Conservation (phyloP, 192 early-diverging fungal genomes). For the Linnemannia elongata region DNA sequence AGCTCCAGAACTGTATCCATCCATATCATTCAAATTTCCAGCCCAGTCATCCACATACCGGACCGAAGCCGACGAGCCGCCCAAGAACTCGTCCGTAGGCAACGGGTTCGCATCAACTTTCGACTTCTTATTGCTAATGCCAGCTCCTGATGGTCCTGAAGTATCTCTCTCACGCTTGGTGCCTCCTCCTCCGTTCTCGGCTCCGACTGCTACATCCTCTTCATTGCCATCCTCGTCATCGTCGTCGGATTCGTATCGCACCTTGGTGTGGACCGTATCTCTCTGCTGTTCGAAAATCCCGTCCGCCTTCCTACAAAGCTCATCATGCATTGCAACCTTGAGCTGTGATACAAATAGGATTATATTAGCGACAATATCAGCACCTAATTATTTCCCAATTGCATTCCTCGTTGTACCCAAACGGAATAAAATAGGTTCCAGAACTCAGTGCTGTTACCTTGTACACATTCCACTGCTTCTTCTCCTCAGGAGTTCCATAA, state of each 20-base stretch:
- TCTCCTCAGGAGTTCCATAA: conserved; percentile 26
- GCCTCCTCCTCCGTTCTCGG: background rate
- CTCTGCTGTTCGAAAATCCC: conserved; percentile 44
- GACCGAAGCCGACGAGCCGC: background rate
- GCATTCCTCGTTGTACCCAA: background rate
- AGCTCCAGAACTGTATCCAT: conserved; percentile 15
- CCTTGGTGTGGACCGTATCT: conserved; percentile 32
- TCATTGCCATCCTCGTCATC: conserved; percentile 23
- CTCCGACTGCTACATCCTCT: background rate
- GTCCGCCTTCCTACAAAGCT: conserved; percentile 35
- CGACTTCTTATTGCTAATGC: background rate
- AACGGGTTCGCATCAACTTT: background rate
- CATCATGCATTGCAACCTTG: conserved; percentile 44
- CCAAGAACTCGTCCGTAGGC: conserved; percentile 13
- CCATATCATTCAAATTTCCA: conserved; percentile 19
- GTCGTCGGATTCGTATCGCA: conserved; percentile 47
- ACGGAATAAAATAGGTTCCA: background rate
- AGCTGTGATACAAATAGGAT: conserved; percentile 14
- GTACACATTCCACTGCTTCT: conserved; percentile 22
- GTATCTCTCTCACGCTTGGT: background rate
- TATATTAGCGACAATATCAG: background rate
- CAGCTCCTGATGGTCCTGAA: background rate
- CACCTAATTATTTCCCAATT: too few relatives aligned
- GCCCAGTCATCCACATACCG: conserved; percentile 45
- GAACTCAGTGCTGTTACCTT: conserved; percentile 15